Conservation (phyloP, 2,329 filamentous ascomycete species). For the Rhynchosporium secalis region DNA sequence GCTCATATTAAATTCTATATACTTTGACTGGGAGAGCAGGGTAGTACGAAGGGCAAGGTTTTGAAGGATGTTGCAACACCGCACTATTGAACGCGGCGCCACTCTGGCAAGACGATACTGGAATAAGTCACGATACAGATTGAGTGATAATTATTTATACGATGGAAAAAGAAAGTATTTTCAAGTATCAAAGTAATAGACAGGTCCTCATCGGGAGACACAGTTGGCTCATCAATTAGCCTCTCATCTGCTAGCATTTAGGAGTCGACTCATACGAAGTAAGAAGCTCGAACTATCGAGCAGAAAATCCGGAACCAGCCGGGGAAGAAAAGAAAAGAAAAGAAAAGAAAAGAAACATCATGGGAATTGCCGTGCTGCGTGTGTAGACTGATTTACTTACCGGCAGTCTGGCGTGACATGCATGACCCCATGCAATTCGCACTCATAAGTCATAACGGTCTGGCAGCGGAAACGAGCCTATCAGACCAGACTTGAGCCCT, state of each 20-base stretch:
- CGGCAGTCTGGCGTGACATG: constrained; percentile 18
- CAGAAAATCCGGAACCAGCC: background rate
- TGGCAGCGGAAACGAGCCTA: constrained; percentile 8
- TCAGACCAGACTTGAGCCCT: constrained; percentile 15
- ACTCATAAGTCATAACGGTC: constrained; percentile 13
- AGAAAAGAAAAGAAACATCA: constrained; percentile 16
- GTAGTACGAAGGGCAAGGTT: constrained; percentile 14
- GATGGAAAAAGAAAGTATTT: background rate
- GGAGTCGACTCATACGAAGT: background rate
- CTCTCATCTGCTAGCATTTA: background rate
- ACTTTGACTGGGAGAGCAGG: constrained; percentile 11
- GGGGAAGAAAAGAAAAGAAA: background rate
- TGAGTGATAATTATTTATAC: background rate
- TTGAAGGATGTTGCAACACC: constrained; percentile 18
- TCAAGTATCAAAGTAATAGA: background rate
- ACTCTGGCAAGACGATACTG: constrained; percentile 12
- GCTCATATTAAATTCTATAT: constrained; percentile 11
- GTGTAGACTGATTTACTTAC: constrained; percentile 10
- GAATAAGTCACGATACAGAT: background rate
- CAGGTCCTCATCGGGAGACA: constrained; percentile 6
- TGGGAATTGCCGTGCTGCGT: background rate
- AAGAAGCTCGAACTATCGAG: background rate
- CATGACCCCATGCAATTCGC: constrained; percentile 10
- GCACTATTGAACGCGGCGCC: constrained; percentile 16
- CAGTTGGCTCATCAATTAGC: background rate